phyloP scores from a whole-genome alignment of 768 basidiomycete genomes.

The Tulasnella sp. region DNA sequence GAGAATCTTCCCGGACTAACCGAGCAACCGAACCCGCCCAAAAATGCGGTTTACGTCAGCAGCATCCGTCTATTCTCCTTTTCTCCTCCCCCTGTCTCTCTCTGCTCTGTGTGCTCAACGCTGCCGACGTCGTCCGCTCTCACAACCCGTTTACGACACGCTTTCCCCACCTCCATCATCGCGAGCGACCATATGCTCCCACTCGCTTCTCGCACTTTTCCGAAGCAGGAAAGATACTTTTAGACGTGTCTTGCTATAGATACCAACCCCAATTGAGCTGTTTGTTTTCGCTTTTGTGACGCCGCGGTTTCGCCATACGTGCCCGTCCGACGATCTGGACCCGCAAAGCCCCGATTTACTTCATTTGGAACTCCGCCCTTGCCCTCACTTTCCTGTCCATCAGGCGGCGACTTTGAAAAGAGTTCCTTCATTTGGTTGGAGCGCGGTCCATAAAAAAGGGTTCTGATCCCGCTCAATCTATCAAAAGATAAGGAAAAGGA shows the following conservation, averaged over 20 bases:
- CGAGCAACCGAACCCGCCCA: neutral
- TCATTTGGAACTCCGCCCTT: neutral
- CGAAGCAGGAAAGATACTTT: neutral
- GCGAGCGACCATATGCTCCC: neutral
- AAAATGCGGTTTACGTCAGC: neutral
- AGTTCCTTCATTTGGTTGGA: neutral
- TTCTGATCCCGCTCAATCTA: neutral
- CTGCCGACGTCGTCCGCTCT: neutral
- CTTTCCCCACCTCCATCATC: neutral
- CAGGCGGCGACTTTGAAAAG: neutral
- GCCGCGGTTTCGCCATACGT: neutral
- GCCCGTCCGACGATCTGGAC: neutral
- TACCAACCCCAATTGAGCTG: neutral
- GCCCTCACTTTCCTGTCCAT: neutral
- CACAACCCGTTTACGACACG: neutral
- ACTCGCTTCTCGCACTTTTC: neutral
- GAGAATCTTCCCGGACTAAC: neutral
- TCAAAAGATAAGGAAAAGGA: neutral
- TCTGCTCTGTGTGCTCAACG: no score
- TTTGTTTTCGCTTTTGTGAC: neutral
- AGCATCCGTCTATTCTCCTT: neutral
- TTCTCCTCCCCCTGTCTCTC: neutral
- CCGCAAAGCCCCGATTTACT: neutral
- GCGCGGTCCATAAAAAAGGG: neutral
- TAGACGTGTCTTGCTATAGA: neutral